Conservation (phyloP, 768 basidiomycete genomes). For the Pleurotus cornucopiae region DNA sequence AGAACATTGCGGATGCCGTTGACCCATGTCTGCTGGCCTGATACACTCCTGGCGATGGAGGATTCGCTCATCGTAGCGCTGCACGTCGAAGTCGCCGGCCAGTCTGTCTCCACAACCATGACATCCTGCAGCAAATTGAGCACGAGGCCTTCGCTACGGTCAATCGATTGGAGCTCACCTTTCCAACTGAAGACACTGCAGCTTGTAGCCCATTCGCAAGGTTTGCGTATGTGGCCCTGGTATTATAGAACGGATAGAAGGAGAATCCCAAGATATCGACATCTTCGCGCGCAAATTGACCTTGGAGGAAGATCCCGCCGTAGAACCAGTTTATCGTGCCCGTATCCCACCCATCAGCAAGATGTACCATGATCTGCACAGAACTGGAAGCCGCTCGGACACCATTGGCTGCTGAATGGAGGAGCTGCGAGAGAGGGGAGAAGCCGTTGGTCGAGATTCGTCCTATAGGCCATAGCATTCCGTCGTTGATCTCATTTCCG, state of each 20-base stretch:
- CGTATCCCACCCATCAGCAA: constrained; percentile 61
- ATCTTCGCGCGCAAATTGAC: constrained; percentile 43
- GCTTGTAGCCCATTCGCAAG: constrained; percentile 48
- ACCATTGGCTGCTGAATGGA: constrained; percentile 57
- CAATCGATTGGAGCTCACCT: constrained; percentile 26
- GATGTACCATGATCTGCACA: constrained; percentile 51
- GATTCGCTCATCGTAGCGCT: constrained; percentile 40
- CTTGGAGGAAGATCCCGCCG: constrained; percentile 46
- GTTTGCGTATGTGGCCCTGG: constrained; percentile 47
- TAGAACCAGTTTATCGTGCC: constrained; percentile 43
- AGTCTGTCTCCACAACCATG: constrained; percentile 64
- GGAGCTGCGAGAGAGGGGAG: constrained; percentile 49
- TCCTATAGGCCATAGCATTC: constrained; percentile 59
- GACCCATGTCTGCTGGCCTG: constrained; percentile 54
- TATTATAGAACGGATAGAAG: constrained; percentile 63
- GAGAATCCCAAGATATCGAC: constrained; percentile 61
- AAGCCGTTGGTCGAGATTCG: constrained; percentile 49
- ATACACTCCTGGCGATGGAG: constrained; percentile 40
- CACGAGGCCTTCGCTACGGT: not conserved
- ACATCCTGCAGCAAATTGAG: constrained; percentile 29
- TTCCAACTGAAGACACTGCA: constrained; percentile 42
- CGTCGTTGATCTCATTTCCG: constrained; percentile 66
- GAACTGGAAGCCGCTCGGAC: constrained; percentile 43
- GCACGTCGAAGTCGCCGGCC: constrained; percentile 44
- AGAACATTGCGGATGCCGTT: constrained; percentile 45